Conservation (phyloP, 2,329 filamentous ascomycete species). For the Nemania sp. region DNA sequence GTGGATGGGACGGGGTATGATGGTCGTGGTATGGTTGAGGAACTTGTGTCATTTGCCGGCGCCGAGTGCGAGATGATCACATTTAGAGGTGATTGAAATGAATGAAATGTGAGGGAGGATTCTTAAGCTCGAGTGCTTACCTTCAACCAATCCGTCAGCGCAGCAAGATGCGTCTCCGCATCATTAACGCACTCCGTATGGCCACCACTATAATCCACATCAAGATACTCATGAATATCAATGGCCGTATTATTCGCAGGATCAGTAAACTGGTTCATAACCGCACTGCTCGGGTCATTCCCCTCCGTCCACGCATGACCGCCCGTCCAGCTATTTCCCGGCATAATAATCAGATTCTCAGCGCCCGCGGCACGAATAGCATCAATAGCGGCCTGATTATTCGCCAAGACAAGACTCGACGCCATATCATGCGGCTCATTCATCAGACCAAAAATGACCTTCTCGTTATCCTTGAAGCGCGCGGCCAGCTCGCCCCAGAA, state of each 20-base stretch:
- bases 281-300: slow-evolving; percentile 43
- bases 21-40: too few relatives aligned
- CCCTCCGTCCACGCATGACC: slow-evolving; percentile 51
- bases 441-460: slow-evolving; percentile 56
- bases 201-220: slow-evolving; percentile 50
- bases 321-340: slow-evolving; percentile 54
- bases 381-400: slow-evolving; percentile 52
- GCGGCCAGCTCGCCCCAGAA: slow-evolving; percentile 54
- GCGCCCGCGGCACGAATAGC: slow-evolving; percentile 49
- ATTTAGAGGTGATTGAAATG: too few relatives aligned
- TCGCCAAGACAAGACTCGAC: slow-evolving; percentile 48
- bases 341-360: slow-evolving; percentile 51
- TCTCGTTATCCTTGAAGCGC: slow-evolving; percentile 50
- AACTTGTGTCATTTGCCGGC: too few relatives aligned
- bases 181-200: slow-evolving; percentile 47
- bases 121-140: slow-evolving; percentile 17
- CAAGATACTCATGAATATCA: slow-evolving; percentile 57
- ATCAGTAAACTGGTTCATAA: slow-evolving; percentile 49
- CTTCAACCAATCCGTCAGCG: slow-evolving; percentile 50
- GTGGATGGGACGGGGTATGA: slow-evolving; percentile 6
- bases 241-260: slow-evolving; percentile 52
- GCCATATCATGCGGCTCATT: slow-evolving; percentile 56
- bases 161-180: slow-evolving; percentile 44
- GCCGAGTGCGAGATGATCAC: too few relatives aligned
- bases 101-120: too few relatives aligned